Conservation (phyloP, 306 rosid species). For the Medicago arabica region DNA sequence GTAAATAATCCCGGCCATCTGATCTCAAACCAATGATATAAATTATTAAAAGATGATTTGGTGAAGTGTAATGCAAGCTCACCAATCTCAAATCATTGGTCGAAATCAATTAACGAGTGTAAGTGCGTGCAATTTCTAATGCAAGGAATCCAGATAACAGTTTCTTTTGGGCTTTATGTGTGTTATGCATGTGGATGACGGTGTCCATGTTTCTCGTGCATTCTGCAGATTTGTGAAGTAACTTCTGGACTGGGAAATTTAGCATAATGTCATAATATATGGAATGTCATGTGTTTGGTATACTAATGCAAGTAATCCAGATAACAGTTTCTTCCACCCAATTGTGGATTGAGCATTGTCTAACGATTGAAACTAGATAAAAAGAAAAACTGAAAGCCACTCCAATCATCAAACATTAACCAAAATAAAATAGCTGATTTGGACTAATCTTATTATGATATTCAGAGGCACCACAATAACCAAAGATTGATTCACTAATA, state of each 20-base stretch:
- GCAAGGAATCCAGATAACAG: too few relatives aligned
- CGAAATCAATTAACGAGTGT: too few relatives aligned
- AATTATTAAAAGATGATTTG: too few relatives aligned
- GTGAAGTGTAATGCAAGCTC: too few relatives aligned
- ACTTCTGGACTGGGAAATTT: neutral
- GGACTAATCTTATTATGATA: neutral
- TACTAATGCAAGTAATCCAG: too few relatives aligned
- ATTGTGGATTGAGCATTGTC: neutral
- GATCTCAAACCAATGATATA: too few relatives aligned
- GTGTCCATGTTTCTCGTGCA: neutral
- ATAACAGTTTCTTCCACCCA: too few relatives aligned
- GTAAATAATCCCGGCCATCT: too few relatives aligned
- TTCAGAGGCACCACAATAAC: neutral
- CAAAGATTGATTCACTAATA: neutral
- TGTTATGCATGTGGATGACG: neutral
- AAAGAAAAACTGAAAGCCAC: neutral
- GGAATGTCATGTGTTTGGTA: neutral
- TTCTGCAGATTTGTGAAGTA: neutral
- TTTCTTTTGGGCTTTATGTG: neutral
- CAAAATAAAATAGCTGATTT: neutral
- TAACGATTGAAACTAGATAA: neutral
- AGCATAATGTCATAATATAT: neutral
- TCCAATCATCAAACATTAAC: neutral
- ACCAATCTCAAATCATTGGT: too few relatives aligned
- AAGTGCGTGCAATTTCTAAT: too few relatives aligned